A percentile compares a stretch with the other conserved stretches of the same genome.
These are phyloP conservation scores for Aureococcus anophagefferens DNA, from an alignment of 108 stramenopile genomes.

Conservation along the genomic window DNA sequence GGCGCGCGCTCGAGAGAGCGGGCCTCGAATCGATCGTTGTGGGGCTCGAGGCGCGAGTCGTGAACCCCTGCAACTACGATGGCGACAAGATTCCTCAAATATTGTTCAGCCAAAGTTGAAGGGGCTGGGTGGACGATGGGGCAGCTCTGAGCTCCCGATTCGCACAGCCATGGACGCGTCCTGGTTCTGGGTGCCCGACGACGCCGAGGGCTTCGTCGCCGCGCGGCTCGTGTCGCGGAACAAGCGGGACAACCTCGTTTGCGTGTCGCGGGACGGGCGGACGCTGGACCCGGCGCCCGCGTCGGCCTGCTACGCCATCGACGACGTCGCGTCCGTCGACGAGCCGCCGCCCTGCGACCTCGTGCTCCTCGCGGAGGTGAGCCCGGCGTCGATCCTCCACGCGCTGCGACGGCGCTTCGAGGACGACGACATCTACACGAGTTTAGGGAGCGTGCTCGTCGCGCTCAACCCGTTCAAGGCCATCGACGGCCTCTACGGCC, in stretches of 20 bases:
- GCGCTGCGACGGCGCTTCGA: not conserved
- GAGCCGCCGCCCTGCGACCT: slow-evolving; percentile 13
- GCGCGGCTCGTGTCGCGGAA: slow-evolving; percentile 1
- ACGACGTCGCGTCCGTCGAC: no score
- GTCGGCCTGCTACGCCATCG: no score
- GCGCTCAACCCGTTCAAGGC: slow-evolving; percentile 96
- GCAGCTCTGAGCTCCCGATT: slow-evolving; percentile 23
- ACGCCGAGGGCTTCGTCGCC: slow-evolving; percentile 12
- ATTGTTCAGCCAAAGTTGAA: no score
- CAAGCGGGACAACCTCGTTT: not conserved
- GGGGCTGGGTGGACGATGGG: slow-evolving; percentile 34
- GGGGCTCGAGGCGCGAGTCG: no score
- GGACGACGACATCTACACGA: slow-evolving; percentile 75
- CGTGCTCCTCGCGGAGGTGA: not conserved
- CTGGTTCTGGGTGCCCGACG: slow-evolving; percentile 22
- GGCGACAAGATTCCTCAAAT: no score
- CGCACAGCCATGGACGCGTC: not conserved
- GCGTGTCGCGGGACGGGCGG: not conserved
- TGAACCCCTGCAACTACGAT: no score
- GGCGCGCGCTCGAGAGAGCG: no score
- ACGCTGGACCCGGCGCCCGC: slow-evolving; percentile 18
- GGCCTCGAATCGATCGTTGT: no score
- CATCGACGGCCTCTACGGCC: slow-evolving; percentile 70
- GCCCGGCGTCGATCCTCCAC: not conserved
- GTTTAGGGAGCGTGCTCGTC: slow-evolving; percentile 95